phyloP scores from a whole-genome alignment of 176 grass and related monocot genomes.

The Bonia amplexicaulis region DNA sequence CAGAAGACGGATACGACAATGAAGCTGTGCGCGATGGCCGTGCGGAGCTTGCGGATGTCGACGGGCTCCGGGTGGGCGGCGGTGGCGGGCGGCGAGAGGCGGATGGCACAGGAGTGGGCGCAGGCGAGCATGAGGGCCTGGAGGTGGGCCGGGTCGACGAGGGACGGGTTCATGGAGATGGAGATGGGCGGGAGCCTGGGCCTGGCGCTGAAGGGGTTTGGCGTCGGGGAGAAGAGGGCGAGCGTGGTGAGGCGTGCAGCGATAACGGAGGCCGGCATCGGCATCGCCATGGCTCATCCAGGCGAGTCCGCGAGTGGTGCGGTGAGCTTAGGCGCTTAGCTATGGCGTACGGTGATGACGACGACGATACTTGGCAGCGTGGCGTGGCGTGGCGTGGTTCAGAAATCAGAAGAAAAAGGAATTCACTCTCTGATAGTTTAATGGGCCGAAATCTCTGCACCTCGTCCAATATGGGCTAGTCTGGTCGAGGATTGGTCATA shows the following conservation, averaged over 20 bases:
- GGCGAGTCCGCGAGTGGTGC: not conserved
- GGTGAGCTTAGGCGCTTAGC: not conserved
- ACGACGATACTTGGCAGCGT: too few species aligned
- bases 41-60: constrained; percentile 59
- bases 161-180: constrained; percentile 65
- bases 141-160: constrained; percentile 59
- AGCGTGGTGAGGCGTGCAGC: constrained; percentile 30
- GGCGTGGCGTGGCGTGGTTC: too few species aligned
- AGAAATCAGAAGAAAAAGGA: too few species aligned
- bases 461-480: too few species aligned
- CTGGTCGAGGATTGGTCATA: too few species aligned
- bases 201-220: constrained; percentile 16
- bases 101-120: constrained; percentile 61
- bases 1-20: constrained; percentile 75
- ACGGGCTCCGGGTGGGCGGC: constrained; percentile 24
- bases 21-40: constrained; percentile 63
- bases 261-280: constrained; percentile 17
- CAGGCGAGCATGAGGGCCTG: constrained; percentile 64
- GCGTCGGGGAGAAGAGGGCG: constrained; percentile 38
- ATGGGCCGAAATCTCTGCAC: not conserved
- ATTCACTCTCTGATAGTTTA: too few species aligned
- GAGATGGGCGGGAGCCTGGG: constrained; percentile 46
- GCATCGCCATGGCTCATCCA: not conserved
- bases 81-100: constrained; percentile 18
- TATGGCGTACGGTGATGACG: not conserved